phyloP scores from a whole-genome alignment of 306 rosid genomes.

The Pueraria montana region DNA sequence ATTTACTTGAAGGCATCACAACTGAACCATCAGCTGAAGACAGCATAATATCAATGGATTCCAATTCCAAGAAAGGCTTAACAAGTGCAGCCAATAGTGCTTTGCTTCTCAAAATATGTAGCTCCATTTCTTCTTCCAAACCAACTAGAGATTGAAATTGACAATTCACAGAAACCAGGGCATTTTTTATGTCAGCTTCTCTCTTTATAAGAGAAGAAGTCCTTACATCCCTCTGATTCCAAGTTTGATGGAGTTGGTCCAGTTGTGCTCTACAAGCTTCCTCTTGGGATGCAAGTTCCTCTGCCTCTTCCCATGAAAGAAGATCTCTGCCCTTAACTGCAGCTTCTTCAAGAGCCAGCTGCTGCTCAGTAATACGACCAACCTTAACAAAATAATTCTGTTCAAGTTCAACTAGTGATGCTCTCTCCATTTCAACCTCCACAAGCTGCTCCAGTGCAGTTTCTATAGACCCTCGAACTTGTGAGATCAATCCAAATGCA shows the following conservation, averaged over 20 bases:
- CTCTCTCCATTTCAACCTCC: slow-evolving; percentile 85
- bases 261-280: slow-evolving; percentile 94
- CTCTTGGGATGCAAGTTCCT: slow-evolving; percentile 96
- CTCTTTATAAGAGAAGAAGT: slow-evolving; percentile 77
- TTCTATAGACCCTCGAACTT: slow-evolving; percentile 87
- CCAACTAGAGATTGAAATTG: slow-evolving; percentile 79
- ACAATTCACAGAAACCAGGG: slow-evolving; percentile 69
- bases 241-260: slow-evolving; percentile 64
- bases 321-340: slow-evolving; percentile 91
- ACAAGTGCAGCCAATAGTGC: slow-evolving; percentile 69
- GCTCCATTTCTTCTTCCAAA: slow-evolving; percentile 66
- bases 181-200: slow-evolving; percentile 85
- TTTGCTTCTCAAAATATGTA: slow-evolving; percentile 65
- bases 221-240: slow-evolving; percentile 35
- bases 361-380: slow-evolving; percentile 90
- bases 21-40: slow-evolving; percentile 66
- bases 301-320: slow-evolving; percentile 99
- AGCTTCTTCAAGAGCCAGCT: slow-evolving; percentile 95
- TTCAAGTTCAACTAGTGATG: slow-evolving; percentile 83
- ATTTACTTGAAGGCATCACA: slow-evolving; percentile 55
- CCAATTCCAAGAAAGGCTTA: slow-evolving; percentile 83
- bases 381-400: slow-evolving; percentile 85
- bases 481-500: slow-evolving; percentile 90
- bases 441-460: slow-evolving; percentile 84
- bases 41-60: slow-evolving; percentile 69